These are phyloP conservation scores for Fraxinus sp. DNA, from an alignment of 305 asterid genomes.

Conservation along the genomic window DNA sequence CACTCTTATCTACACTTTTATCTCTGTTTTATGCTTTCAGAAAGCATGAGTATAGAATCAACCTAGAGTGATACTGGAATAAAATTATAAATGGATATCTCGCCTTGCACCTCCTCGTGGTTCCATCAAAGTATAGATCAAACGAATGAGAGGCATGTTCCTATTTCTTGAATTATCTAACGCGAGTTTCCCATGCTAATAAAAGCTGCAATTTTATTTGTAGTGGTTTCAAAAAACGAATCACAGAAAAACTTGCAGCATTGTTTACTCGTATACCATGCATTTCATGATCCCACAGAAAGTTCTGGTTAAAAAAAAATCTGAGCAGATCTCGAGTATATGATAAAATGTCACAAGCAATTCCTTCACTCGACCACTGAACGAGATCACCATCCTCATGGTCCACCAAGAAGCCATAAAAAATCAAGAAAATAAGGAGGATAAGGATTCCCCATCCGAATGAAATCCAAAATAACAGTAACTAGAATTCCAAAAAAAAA, in stretches of 20 bases:
- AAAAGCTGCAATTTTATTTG: not conserved
- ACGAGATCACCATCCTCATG: not conserved
- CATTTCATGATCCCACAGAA: not conserved
- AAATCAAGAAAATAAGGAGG: not conserved
- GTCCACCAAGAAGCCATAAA: not conserved
- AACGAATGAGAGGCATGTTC: not conserved
- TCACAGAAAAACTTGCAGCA: not conserved
- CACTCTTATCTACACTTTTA: not conserved
- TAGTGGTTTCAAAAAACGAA: not conserved
- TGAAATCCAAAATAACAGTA: not conserved
- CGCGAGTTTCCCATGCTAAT: not conserved
- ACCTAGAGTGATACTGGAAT: slow-evolving; percentile 8
- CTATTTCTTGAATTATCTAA: slow-evolving; percentile 1
- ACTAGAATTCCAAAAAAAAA: not conserved
- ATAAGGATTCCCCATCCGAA: not conserved
- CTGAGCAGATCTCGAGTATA: not conserved
- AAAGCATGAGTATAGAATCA: not conserved
- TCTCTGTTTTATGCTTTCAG: not conserved
- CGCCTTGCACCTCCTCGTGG: not conserved
- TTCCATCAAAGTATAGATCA: not conserved
- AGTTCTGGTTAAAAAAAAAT: not conserved
- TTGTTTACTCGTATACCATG: not conserved
- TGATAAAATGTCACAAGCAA: not conserved
- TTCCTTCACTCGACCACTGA: not conserved
- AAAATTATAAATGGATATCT: not conserved